Percentiles rank a stretch among this genome's conserved stretches.
These are phyloP conservation scores for Maudiozyma bulderi DNA, from an alignment of 805 yeast species.

Conservation along the genomic window DNA sequence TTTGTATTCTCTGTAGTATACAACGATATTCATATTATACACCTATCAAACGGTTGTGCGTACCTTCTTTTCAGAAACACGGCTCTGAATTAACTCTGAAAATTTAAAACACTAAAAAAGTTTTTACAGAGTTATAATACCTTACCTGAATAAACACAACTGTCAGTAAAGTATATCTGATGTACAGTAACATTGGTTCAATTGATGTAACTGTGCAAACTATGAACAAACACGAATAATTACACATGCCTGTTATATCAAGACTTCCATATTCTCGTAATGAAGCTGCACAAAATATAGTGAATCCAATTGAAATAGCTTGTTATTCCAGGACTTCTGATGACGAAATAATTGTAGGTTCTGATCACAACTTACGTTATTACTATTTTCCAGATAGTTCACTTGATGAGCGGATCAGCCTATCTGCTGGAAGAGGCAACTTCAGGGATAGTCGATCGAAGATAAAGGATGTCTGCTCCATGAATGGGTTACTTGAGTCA, in stretches of 20 bases:
- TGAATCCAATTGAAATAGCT: constrained; percentile 78
- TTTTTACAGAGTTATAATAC: too few relatives aligned
- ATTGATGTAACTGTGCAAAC: too few relatives aligned
- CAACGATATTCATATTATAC: too few relatives aligned
- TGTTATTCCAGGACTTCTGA: constrained; percentile 51
- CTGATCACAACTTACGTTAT: constrained; percentile 49
- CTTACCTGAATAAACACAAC: too few relatives aligned
- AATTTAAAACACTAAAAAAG: too few relatives aligned
- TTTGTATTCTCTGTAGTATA: too few relatives aligned
- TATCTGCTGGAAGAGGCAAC: constrained; percentile 56
- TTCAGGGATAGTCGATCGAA: constrained; percentile 46
- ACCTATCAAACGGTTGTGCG: too few relatives aligned
- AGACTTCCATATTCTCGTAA: not conserved
- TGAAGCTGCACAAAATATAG: constrained; percentile 45
- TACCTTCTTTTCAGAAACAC: too few relatives aligned
- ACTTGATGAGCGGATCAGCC: constrained; percentile 46
- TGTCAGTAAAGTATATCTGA: too few relatives aligned
- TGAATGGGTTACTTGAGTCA: constrained; percentile 49
- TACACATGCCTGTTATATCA: not conserved
- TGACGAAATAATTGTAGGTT: constrained; percentile 40
- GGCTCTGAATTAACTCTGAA: too few relatives aligned
- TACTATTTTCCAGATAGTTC: constrained; percentile 76
- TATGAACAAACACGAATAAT: too few relatives aligned
- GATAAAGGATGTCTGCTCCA: constrained; percentile 34
- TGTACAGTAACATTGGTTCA: too few relatives aligned